Evolutionary conservation across 805 yeast genomes (phyloP), one percentile per base, ranked within the genome.

Genomic region (Sugiyamaella smithiae): DNA sequence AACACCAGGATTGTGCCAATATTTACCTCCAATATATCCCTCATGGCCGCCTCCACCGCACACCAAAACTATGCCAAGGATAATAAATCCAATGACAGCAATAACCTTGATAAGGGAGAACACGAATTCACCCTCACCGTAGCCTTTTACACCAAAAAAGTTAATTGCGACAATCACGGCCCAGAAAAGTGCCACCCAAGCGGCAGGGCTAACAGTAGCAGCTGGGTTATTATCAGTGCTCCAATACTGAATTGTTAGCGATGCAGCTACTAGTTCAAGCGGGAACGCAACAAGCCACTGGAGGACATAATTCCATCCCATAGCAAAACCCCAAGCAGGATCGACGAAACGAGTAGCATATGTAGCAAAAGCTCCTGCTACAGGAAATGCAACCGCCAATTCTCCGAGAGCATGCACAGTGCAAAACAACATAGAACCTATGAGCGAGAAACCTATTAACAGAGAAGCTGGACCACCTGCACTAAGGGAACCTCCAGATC

Each of bases 81-180:
- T 78, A 56, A 81, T 74, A 59, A 81, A 82, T 3, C 87, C 88
- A 26, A 74, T 57, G 35, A 83, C 80, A 47, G 86, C 80, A 24
- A 74, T 43, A 24, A 83, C 79, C 65, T 82, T 82, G 63, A 82
- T 73, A 40, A 72, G 52, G 22, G 84, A 78, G 56, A 81, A 75
- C 40, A 77, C 62, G 46, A 82, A 80, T 63, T 82, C 88, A n/a
- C 85, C 85, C 65, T 82, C 87, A 48, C 87, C 88, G 54, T 78
- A 79, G 46, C 81, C 82, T 51, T 67, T 70, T 17, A 78, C 84
- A 38, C 84, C 85, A 51, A 80, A 77, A 43, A 77, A 60, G 62
- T 80, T 81, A 57, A 80, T 71, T 5, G 61, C 48, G 5, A 77
- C 67, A 43, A 81, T 73, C 23, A 73, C 57, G 5, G 72, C 73